Base-by-base conservation (phyloP, 2,329 filamentous ascomycete species). In the Ceratocystis diversiconidia region DNA sequence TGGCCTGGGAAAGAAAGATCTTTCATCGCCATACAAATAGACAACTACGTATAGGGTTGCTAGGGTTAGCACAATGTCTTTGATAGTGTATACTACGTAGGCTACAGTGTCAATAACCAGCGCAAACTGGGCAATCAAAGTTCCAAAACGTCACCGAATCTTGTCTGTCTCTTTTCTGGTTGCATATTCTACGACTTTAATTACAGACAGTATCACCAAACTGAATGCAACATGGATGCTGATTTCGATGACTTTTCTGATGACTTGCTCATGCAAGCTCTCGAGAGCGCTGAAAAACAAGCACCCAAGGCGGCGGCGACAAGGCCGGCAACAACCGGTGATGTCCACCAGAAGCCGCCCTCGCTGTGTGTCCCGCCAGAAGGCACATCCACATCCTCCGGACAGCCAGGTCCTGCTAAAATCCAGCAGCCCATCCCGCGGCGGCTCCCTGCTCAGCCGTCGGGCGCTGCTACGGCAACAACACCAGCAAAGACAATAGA, bases 341-440 rank as follows among this genome's bases (percentile, higher is more conserved):
- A 52, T 32, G n/a, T 3, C 43, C 48, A 30, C 19, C 48, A 60
- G 25, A 62, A 50, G 44, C 55, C 57, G 25, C 44, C 41, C 10
- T 36, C n/a, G n/a, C 30, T 19, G 17, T 59, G 19, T 25, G 25
- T 3, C 41, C 43, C n/a, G 28, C 25, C 19, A 36, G 22, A 19
- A 30, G 41, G 36, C 30, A 43, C 25, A 5, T 50, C 28, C 59
- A 43, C 8, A 32, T 50, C 28, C 59, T n/a, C 22, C 60, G 52
- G 8, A 30, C 30, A 36, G 46, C 60, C 48, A 50, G 41, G 25
- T 10, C 73, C 32, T 44, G 63, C 15, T 68, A 72, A 67, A 68
- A 71, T 78, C 48, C 75, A 75, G 68, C 77, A 78, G 69, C 81
- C 78, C 1, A 80, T 74, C 15, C 82, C 83, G 0, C 84, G 86